Base-by-base conservation (phyloP, 1,284 basidiomycete species). In the Moesziomyces globuligerus region DNA sequence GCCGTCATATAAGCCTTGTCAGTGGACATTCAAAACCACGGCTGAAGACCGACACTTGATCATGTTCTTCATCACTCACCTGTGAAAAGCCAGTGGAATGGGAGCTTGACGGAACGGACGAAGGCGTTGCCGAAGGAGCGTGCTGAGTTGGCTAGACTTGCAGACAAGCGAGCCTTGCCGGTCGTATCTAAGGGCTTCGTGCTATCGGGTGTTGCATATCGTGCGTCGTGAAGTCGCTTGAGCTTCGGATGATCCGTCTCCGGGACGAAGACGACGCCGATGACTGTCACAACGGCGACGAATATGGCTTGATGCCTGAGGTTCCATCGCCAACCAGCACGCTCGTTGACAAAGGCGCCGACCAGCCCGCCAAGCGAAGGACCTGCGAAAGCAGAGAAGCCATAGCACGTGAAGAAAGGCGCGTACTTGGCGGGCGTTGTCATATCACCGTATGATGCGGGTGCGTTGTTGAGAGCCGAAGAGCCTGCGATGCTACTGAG, bases 401-500 rank as follows among this genome's bases (percentile, higher is more conserved):
- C 67, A 37, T 73, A 70, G 43, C 56, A 69, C 4, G 51, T 45
- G 28, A 66, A 66, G 44, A 51, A 66, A 4, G 54, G 54, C 6
- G 55, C 49, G 13, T 49, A 66, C 6, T 28, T 43, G 17, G 21
- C 20, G 5, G 59, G 61, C 20, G 56, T 69, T 4, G 53, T 59
- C 54, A 71, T 49, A 36, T 73, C 59, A 38, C 51, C 39, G 25
- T 65, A 62, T 3, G 66, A 62, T 7, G 67, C 70, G 1, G 65
- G 65, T 10, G 60, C 65, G 20, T 72, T 72, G 67, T 72, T 72
- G 36, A 73, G 61, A 4, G 66, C 56, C 20, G 71, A 69, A 40
- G 57, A 44, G 17, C 71, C 71, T 3, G 39, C 50, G 28, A 65
- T 50, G 18, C 82, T 78, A 69, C 81, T 71, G 2, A 82, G 41